Evolutionary conservation across 768 basidiomycete genomes (phyloP).

Genomic region (Serendipita vermifera): DNA sequence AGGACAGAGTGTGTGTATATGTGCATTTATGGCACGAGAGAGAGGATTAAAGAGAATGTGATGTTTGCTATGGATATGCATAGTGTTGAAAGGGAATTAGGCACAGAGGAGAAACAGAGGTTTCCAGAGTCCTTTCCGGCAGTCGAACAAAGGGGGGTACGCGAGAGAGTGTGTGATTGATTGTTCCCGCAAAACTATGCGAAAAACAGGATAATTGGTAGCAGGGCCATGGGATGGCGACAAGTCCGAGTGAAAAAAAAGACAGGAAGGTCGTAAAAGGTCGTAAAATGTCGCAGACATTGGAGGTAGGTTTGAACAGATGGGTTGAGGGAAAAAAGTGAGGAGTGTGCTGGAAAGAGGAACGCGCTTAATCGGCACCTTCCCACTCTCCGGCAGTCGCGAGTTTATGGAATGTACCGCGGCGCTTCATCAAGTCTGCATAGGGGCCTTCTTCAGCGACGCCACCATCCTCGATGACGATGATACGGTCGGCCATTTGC

Average conservation of each 20-base stretch:
- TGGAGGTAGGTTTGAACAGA: no score
- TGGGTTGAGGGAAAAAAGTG: background rate
- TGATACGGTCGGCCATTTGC: constrained; percentile 80
- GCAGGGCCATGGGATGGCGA: no score
- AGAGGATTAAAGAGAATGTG: background rate
- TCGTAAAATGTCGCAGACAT: no score
- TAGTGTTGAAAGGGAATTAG: background rate
- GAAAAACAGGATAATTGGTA: background rate
- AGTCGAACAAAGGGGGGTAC: no score
- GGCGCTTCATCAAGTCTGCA: constrained; percentile 49
- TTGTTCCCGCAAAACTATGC: no score
- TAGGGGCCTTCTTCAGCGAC: constrained; percentile 71
- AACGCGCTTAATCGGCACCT: background rate
- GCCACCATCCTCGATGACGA: constrained; percentile 66
- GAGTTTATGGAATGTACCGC: constrained; percentile 63
- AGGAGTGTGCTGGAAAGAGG: background rate
- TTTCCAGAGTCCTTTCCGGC: no score
- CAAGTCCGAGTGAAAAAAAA: background rate
- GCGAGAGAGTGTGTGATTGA: no score
- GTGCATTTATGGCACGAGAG: background rate
- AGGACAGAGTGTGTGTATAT: background rate
- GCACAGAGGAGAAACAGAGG: background rate
- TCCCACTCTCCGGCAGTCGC: constrained; percentile 68
- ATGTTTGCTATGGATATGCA: no score
- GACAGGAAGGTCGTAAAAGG: background rate